A percentile compares a stretch with the other conserved stretches of the same genome.
Evolutionary conservation across 345 rosid species (phyloP).

Genomic region (Acer negundo): DNA sequence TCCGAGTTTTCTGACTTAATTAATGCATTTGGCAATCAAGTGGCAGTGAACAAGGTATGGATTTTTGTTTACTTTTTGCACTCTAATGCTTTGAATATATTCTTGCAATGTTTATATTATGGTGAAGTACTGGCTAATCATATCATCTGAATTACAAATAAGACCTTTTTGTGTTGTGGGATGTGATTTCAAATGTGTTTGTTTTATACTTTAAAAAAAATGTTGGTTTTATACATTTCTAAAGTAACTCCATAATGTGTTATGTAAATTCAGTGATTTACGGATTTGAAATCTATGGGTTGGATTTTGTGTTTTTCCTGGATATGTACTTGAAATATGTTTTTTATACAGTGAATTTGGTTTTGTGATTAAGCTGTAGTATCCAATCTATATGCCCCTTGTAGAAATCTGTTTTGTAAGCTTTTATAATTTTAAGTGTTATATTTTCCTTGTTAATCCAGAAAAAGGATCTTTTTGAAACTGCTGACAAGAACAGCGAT

Average conservation of each 20-base stretch:
- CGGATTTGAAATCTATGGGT: background rate
- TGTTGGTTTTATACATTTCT: background rate
- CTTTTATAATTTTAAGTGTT: conserved; percentile 27
- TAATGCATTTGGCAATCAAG: conserved; percentile 78
- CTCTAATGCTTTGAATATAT: conserved; percentile 11
- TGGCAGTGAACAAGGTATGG: conserved; percentile 78
- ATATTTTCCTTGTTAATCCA: conserved; percentile 38
- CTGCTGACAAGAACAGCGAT: conserved; percentile 87
- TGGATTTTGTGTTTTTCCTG: conserved; percentile 8
- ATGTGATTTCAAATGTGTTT: background rate
- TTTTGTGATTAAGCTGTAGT: background rate
- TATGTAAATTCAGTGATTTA: background rate
- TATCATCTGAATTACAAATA: background rate
- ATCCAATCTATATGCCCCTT: conserved; percentile 8
- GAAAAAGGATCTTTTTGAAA: conserved; percentile 92
- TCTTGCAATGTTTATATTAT: background rate
- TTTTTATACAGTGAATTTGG: conserved; percentile 1
- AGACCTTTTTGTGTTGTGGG: background rate
- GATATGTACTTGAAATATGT: background rate
- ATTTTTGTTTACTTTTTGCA: conserved; percentile 6
- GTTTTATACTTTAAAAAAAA: background rate
- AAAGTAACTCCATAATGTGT: background rate
- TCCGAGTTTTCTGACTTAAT: conserved; percentile 79
- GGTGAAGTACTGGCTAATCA: background rate
- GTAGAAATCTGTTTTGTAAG: background rate